Conservation (phyloP, 257 asterid genomes). For the Plectranthus barbatus region DNA sequence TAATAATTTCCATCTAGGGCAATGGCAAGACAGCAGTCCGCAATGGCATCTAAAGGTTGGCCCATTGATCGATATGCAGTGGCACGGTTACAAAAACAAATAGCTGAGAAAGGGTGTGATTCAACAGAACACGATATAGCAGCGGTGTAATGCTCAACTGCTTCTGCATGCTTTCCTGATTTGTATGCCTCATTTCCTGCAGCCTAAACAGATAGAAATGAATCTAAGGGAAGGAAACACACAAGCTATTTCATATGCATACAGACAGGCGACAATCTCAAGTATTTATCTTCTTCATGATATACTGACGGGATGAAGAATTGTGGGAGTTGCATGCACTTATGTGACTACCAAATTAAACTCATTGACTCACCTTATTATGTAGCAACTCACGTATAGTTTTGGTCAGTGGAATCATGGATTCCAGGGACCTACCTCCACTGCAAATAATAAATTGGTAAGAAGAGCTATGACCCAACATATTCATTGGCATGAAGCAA, state of each 20-base stretch:
- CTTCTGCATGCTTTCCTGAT: constrained; percentile 70
- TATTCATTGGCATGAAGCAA: neutral
- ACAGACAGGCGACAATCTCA: neutral
- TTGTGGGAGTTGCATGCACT: too few relatives aligned
- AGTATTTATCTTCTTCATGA: neutral
- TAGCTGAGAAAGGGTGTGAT: constrained; percentile 88
- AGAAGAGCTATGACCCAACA: constrained; percentile 14
- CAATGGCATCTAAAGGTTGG: constrained; percentile 81
- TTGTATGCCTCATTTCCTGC: constrained; percentile 96
- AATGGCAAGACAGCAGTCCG: constrained; percentile 91
- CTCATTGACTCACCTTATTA: constrained; percentile 62
- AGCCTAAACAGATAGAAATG: constrained; percentile 34
- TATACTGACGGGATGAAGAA: neutral
- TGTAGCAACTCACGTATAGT: constrained; percentile 61
- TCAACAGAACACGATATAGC: constrained; percentile 75
- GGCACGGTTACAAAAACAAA: constrained; percentile 93
- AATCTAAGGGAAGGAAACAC: constrained; percentile 2
- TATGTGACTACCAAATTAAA: neutral
- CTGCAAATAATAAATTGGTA: constrained; percentile 28
- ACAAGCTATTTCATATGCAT: constrained; percentile 6
- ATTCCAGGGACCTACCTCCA: constrained; percentile 41
- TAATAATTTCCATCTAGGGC: constrained; percentile 78
- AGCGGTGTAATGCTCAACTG: constrained; percentile 81
- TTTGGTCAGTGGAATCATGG: constrained; percentile 56
- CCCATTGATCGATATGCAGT: constrained; percentile 89